A percentile compares a stretch with the other conserved stretches of the same genome.
Conservation (phyloP, 768 basidiomycete species). For the Candolleomyces aberdarensis region DNA sequence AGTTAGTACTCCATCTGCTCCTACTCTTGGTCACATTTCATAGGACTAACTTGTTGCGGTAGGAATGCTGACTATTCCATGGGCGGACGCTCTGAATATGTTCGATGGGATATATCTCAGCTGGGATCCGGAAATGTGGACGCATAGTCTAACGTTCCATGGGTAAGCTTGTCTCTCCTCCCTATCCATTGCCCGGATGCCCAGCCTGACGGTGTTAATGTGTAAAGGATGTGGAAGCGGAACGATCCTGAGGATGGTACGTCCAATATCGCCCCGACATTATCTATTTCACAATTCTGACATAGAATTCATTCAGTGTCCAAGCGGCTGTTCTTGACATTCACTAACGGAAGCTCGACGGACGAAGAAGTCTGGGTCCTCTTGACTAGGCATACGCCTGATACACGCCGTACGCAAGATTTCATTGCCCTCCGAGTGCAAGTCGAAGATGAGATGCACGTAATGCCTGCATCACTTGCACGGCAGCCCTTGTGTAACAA, state of each 20-base stretch:
- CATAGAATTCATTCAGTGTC: conserved; percentile 33
- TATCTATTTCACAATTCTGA: conserved; percentile 11
- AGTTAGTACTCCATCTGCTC: conserved; percentile 18
- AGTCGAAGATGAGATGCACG: conserved; percentile 39
- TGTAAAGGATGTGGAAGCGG: conserved; percentile 47
- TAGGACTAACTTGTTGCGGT: not conserved
- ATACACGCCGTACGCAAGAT: conserved; percentile 57
- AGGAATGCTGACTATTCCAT: conserved; percentile 61
- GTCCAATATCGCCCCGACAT: not conserved
- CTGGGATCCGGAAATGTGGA: conserved; percentile 76
- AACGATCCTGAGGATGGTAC: conserved; percentile 27
- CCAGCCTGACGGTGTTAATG: not conserved
- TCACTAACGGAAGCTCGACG: conserved; percentile 20
- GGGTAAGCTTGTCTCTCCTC: conserved; percentile 45
- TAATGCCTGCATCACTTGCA: not conserved
- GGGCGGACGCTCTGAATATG: conserved; percentile 68
- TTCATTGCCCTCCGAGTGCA: conserved; percentile 64
- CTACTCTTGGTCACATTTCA: not conserved
- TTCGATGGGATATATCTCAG: conserved; percentile 85
- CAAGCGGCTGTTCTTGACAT: conserved; percentile 31
- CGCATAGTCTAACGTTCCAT: conserved; percentile 51
- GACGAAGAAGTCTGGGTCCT: conserved; percentile 63
- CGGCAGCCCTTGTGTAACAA: conserved; percentile 22
- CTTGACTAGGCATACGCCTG: conserved; percentile 69
- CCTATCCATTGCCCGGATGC: not conserved